phyloP scores from a whole-genome alignment of 2,329 filamentous ascomycete genomes.

The Colletotrichum musae region DNA sequence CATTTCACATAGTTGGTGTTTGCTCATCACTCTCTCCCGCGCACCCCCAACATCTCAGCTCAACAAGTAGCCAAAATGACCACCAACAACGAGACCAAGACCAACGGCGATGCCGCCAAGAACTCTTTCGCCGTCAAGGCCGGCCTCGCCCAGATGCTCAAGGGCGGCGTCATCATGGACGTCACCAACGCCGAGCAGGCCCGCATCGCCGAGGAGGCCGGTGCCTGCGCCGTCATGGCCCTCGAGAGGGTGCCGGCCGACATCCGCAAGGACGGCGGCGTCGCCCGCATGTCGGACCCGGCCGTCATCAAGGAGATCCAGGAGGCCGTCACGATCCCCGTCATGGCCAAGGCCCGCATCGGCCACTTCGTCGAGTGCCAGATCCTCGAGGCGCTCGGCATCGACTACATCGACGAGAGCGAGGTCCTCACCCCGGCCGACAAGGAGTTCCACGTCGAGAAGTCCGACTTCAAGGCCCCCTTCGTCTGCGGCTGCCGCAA shows the following conservation, averaged over 20 bases:
- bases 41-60: not conserved
- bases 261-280: constrained; percentile 92
- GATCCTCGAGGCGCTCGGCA: constrained; percentile 94
- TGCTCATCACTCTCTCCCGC: not conserved
- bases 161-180: constrained; percentile 99
- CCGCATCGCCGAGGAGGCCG: constrained; percentile 96
- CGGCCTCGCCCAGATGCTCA: constrained; percentile 96
- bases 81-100: constrained; percentile 40
- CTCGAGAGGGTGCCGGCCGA: constrained; percentile 97
- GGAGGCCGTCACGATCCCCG: constrained; percentile 93
- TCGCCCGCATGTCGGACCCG: constrained; percentile 97
- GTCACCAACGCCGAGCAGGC: constrained; percentile 95
- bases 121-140: constrained; percentile 90
- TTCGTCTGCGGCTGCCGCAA: constrained; percentile 98
- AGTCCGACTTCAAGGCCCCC: constrained; percentile 84
- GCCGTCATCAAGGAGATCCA: constrained; percentile 96
- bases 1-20: no score
- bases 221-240: constrained; percentile 97
- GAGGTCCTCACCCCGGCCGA: constrained; percentile 98
- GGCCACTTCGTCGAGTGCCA: constrained; percentile 99
- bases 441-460: constrained; percentile 91
- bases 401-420: constrained; percentile 98
- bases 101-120: constrained; percentile 48
- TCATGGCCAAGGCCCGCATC: constrained; percentile 99
- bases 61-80: constrained; percentile 21